Base-by-base conservation (phyloP, 371 early-diverging fungal genomes). In the Coemansia sp. region DNA sequence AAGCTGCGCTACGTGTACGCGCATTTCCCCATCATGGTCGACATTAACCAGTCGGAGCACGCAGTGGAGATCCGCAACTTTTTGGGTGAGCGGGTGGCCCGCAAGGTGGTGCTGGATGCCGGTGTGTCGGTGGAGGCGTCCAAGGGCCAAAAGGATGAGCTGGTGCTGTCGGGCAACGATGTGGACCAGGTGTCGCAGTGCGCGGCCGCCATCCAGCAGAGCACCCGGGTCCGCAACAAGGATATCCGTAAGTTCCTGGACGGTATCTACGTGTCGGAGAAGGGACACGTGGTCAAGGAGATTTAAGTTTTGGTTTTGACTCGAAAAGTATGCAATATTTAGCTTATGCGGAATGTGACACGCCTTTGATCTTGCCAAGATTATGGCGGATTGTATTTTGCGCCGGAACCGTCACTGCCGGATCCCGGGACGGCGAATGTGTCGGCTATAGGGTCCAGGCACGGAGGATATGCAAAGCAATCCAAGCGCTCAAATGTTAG, bases 171-270 rank as follows among this genome's bases (percentile, higher is more conserved):
- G 68, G 99, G 99, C 58, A 97, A 96, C 85, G 93, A 94, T 81
- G 81, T 99, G 53, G 93, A 96, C 77, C 88, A 90, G 83, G 99
- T 99, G 51, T 98, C 99, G 60, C 99, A 99, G 87, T 92, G 93
- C 64, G 91, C 97, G 65, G 97, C 95, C 46, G 82, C 83, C 70
- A 93, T 98, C 80, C 89, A 90, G 77, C 94, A 95, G 81, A 83
- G 89, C 61, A 87, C 88, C 74, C 84, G 83, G 55, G 94, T 90
- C 77, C 89, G 89, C 81, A 92, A 93, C 85, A 92, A 94, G 87
- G 98, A 96, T 94, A 94, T 95, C 83, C 94, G 99, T 87, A 97
- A 98, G 86, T 99, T 99, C 92, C 87, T 99, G 82, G 99, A 99
- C 83, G 99, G 98, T 89, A 91, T 98, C 91, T 98, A 97, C 89